Base-by-base conservation (phyloP, 139 green algal genomes). In the Volvox reticuliferus region DNA sequence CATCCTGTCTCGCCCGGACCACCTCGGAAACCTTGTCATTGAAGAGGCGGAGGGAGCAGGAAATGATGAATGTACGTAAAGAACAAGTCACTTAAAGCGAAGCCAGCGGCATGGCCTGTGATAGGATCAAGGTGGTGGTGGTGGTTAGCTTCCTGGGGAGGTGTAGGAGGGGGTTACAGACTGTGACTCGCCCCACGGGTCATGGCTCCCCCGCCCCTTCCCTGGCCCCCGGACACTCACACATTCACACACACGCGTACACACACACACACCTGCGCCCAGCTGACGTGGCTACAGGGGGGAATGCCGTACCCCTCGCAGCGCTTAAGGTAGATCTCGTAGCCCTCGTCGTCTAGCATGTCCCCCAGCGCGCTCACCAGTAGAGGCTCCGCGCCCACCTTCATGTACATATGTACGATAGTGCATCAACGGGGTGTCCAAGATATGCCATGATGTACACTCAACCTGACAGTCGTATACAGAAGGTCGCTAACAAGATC, bases 341-440 rank as follows among this genome's bases (percentile, higher is more conserved):
- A 88, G 33, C 82, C 82, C 65, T 88, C 50, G 62, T 88, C 63
- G 82, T 88, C 82, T 63, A 88, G 33, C 82, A 88, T 35, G 65
- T 88, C 82, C 33, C 63, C 82, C 9, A 88, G 82, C 1, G 50
- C 65, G 22, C 14, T 37, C 33, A 36, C 82, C 63, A 88, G 82
- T 14, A 61, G 65, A 13, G 82, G 82, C 32, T 88, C 82, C 12
- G 82, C 32, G 35, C 65, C 82, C 21, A 88, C 82, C 82, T 88
- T 65, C 26, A 79, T 19, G 21, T 33, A 12, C 20, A 65, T 24
- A 28, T 26, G 36, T 18, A 67, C 5, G 37, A 50, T 13, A 6
- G 77, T 61, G 12, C 1, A 35, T 9, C 30, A 28, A 75, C 22
- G 22, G 67, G 14, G 14, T 32, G 67, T 75, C 6, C 24, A 14